These are phyloP conservation scores for Nicotiana tabacum DNA, from an alignment of 257 asterid genomes.

Conservation along the genomic window DNA sequence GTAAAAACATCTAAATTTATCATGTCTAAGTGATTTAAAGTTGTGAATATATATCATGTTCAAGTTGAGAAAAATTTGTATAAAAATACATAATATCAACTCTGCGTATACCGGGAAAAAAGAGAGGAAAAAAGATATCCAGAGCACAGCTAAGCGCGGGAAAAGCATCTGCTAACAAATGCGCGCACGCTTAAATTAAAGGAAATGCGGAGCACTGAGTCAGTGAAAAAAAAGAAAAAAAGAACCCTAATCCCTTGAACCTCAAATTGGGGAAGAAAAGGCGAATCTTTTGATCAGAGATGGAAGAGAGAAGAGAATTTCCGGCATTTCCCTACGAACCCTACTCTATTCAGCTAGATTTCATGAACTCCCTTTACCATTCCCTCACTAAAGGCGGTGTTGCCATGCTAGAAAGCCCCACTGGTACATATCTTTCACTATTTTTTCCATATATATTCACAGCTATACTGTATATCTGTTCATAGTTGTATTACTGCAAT, in stretches of 20 bases:
- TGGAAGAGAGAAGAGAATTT: constrained; percentile 34
- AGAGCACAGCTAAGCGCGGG: neutral
- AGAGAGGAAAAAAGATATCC: neutral
- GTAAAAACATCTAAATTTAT: too few relatives aligned
- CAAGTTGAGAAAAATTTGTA: too few relatives aligned
- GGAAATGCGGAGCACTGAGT: neutral
- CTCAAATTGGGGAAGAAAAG: neutral
- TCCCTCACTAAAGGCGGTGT: constrained; percentile 88
- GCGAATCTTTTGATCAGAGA: constrained; percentile 22
- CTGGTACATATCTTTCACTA: constrained; percentile 37
- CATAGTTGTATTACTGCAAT: too few relatives aligned
- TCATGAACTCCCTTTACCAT: constrained; percentile 75
- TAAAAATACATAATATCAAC: too few relatives aligned
- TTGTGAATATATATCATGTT: too few relatives aligned
- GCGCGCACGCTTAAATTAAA: neutral
- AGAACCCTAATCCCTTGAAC: neutral
- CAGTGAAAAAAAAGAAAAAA: neutral
- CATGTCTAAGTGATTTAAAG: too few relatives aligned
- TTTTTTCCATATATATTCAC: neutral
- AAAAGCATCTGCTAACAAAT: neutral
- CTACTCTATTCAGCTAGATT: constrained; percentile 86
- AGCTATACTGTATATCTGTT: too few relatives aligned
- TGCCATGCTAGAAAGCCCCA: constrained; percentile 97
- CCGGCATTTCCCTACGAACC: constrained; percentile 84
- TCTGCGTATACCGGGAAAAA: too few relatives aligned